Conservation (phyloP, 371 early-diverging fungal genomes). For the Chytridium lagenaria region DNA sequence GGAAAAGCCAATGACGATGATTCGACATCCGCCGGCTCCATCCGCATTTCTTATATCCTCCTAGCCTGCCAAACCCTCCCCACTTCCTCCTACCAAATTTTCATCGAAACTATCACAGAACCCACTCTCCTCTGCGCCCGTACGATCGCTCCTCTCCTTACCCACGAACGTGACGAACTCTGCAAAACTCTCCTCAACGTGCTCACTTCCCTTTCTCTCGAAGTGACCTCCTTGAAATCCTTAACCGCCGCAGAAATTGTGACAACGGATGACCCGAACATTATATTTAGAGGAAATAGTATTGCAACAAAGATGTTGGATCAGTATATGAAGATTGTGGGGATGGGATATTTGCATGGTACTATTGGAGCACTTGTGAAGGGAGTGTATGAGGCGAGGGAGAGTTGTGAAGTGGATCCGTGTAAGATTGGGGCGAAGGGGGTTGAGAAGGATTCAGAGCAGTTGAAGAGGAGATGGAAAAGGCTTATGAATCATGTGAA, state of each 20-base stretch:
- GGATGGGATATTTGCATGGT: conserved; percentile 71
- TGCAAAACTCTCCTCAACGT: conserved; percentile 38
- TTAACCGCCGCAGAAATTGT: conserved; percentile 43
- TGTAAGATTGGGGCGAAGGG: conserved; percentile 27
- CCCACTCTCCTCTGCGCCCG: conserved; percentile 32
- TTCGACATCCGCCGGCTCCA: conserved; percentile 31
- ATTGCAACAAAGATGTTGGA: conserved; percentile 81
- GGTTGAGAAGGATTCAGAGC: conserved; percentile 27
- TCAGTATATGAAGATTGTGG: conserved; percentile 78
- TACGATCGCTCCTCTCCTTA: conserved; percentile 24
- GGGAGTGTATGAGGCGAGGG: conserved; percentile 59
- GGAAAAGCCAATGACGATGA: conserved; percentile 7
- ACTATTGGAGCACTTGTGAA: conserved; percentile 73
- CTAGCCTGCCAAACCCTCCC: conserved; percentile 33
- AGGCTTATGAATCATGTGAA: conserved; percentile 36
- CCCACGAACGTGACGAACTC: conserved; percentile 33
- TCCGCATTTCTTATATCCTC: conserved; percentile 33
- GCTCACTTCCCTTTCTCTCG: conserved; percentile 24
- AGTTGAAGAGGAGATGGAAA: conserved; percentile 32
- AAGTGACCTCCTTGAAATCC: conserved; percentile 37
- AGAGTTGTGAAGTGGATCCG: conserved; percentile 63
- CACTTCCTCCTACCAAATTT: conserved; percentile 21
- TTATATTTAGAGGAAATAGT: conserved; percentile 72
- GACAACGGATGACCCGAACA: conserved; percentile 45
- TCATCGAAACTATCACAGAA: conserved; percentile 38